Conservation (phyloP, 176 grass and related monocot species). For the Paspalum notatum region DNA sequence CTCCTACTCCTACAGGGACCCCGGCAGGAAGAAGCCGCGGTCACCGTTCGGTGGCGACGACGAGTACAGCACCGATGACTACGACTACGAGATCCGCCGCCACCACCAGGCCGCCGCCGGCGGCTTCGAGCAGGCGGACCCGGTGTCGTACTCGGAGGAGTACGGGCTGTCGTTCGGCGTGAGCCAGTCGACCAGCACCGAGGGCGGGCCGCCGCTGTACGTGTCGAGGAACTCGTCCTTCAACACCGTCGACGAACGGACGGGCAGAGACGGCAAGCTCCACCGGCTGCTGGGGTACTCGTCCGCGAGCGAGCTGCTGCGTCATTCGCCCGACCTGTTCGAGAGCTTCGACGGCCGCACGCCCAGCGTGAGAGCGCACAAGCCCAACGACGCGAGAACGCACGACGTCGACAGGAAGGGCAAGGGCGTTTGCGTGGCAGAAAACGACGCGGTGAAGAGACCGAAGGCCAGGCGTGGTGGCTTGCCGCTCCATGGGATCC, state of each 20-base stretch:
- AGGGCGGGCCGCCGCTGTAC: conserved; percentile 55
- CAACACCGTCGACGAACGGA: conserved; percentile 38
- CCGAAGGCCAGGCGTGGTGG: conserved; percentile 29
- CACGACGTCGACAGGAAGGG: conserved; percentile 40
- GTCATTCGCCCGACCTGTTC: conserved; percentile 39
- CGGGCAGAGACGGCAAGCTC: conserved; percentile 49
- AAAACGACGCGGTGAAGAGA: conserved; percentile 9
- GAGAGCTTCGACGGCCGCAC: conserved; percentile 46
- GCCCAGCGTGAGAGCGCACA: background rate
- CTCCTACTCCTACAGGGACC: conserved; percentile 69
- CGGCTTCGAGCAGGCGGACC: conserved; percentile 28
- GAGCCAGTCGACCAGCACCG: conserved; percentile 53
- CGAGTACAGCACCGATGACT: conserved; percentile 44
- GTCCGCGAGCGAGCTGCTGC: conserved; percentile 56
- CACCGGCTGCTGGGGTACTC: conserved; percentile 87
- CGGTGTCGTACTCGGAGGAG: conserved; percentile 68
- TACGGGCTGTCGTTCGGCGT: conserved; percentile 48
- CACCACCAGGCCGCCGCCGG: background rate
- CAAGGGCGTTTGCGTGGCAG: conserved; percentile 34
- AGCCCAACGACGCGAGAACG: conserved; percentile 8
- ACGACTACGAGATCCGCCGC: conserved; percentile 33
- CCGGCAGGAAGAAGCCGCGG: conserved; percentile 39
- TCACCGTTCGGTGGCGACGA: conserved; percentile 34
- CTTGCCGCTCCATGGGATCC: conserved; percentile 41
- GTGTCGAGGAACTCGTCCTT: conserved; percentile 80